Evolutionary conservation across 805 yeast species (phyloP).

Genomic region (Barnettozyma pratensis): DNA sequence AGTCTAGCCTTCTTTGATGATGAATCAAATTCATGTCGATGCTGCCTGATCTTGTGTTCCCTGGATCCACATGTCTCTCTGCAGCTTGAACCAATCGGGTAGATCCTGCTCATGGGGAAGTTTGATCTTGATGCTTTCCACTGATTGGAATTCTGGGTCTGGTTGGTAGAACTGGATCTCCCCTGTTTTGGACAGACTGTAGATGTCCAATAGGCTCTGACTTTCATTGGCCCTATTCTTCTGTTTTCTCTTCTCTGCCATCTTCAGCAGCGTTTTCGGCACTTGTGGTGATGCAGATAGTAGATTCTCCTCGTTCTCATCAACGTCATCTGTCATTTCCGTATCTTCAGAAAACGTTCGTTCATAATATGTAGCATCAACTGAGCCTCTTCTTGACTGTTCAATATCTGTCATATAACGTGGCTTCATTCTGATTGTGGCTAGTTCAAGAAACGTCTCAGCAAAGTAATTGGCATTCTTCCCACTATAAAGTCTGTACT

Average conservation of each 20-base stretch:
- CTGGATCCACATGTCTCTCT: constrained; percentile 63
- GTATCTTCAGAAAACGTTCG: constrained; percentile 10
- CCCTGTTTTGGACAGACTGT: constrained; percentile 4
- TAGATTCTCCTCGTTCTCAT: constrained; percentile 20
- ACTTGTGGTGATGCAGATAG: constrained; percentile 66
- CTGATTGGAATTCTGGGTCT: constrained; percentile 13
- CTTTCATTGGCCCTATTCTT: constrained; percentile 16
- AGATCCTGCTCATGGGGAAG: constrained; percentile 56
- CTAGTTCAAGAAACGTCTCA: constrained; percentile 75
- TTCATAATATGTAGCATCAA: constrained; percentile 23
- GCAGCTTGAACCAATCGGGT: constrained; percentile 72
- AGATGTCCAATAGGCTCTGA: constrained; percentile 5
- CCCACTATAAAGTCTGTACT: constrained; percentile 74
- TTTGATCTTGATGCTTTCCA: constrained; percentile 20
- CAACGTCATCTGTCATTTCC: constrained; percentile 13
- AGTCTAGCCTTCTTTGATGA: too few relatives aligned
- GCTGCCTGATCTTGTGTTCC: constrained; percentile 8
- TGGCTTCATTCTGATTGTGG: constrained; percentile 44
- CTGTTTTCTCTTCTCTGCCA: constrained; percentile 42
- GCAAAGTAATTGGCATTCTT: constrained; percentile 71
- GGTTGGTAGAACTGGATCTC: constrained; percentile 19
- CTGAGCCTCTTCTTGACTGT: constrained; percentile 11
- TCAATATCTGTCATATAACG: background rate
- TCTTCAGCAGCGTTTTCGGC: constrained; percentile 51
- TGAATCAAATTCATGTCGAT: too few relatives aligned